phyloP scores from a whole-genome alignment of 805 yeast genomes.

The Lipomyces mesembrius region DNA sequence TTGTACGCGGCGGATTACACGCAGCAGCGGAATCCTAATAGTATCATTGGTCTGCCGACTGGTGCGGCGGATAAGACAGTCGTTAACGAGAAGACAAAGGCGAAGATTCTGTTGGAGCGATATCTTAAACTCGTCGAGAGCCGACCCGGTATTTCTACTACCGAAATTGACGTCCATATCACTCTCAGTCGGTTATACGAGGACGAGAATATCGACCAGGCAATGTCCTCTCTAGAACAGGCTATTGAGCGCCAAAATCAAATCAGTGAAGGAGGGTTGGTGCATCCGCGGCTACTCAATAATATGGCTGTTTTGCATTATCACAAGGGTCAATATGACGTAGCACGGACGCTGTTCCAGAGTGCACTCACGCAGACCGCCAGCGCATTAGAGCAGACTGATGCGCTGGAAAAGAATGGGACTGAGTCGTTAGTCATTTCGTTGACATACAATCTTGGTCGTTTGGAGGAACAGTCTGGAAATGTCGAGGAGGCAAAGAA shows the following conservation, averaged over 20 bases:
- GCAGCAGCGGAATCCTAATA: slow-evolving; percentile 47
- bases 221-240: slow-evolving; percentile 65
- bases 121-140: slow-evolving; percentile 68
- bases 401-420: slow-evolving; percentile 42
- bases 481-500: slow-evolving; percentile 48
- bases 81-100: slow-evolving; percentile 51
- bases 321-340: slow-evolving; percentile 61
- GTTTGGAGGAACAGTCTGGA: slow-evolving; percentile 62
- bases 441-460: slow-evolving; percentile 73
- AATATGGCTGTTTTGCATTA: slow-evolving; percentile 86
- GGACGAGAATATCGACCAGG: slow-evolving; percentile 61
- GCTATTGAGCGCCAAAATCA: slow-evolving; percentile 58
- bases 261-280: slow-evolving; percentile 38
- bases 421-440: slow-evolving; percentile 47
- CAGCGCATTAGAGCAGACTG: slow-evolving; percentile 21
- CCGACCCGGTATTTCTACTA: slow-evolving; percentile 55
- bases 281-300: slow-evolving; percentile 60
- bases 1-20: slow-evolving; percentile 55
- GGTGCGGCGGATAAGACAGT: slow-evolving; percentile 38
- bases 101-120: slow-evolving; percentile 68
- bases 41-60: slow-evolving; percentile 19
- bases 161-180: slow-evolving; percentile 67
- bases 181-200: slow-evolving; percentile 75
- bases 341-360: slow-evolving; percentile 62
- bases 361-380: slow-evolving; percentile 49